Percentiles rank a stretch among this genome's conserved stretches.
phyloP scores from a whole-genome alignment of 2,329 filamentous ascomycete genomes.

The Neurospora sp. region DNA sequence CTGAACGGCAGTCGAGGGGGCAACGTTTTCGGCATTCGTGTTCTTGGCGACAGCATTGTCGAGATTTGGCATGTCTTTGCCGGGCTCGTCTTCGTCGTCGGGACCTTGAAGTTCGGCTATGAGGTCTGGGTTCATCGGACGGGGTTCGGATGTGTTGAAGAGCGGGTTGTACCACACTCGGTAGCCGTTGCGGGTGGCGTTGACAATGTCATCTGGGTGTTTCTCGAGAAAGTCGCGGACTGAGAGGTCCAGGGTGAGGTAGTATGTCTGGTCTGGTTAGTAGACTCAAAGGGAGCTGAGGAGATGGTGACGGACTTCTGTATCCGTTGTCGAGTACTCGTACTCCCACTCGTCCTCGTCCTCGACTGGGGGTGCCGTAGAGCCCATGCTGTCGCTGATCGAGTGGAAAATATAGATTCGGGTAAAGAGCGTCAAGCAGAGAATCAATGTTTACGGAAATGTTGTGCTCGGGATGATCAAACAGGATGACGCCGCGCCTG shows the following conservation, averaged over 20 bases:
- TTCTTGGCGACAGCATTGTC: conserved; percentile 6
- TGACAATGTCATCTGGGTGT: conserved; percentile 29
- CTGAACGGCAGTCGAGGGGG: background rate
- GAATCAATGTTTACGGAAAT: background rate
- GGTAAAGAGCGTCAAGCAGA: no score
- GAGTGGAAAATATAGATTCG: no score
- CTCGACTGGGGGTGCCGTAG: conserved; percentile 23
- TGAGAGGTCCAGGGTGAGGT: conserved; percentile 54
- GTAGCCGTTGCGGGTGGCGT: conserved; percentile 36
- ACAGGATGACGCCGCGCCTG: background rate
- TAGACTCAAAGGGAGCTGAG: background rate
- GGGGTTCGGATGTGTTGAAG: conserved; percentile 16
- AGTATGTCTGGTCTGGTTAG: conserved; percentile 43
- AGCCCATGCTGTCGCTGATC: background rate
- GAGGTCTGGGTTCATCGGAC: conserved; percentile 9
- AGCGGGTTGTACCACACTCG: conserved; percentile 27
- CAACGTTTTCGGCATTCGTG: background rate
- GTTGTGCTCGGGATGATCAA: background rate
- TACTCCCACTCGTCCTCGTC: conserved; percentile 58
- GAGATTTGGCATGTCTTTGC: conserved; percentile 26
- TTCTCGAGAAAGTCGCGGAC: conserved; percentile 45
- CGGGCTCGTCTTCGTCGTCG: conserved; percentile 22
- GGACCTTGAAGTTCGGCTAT: conserved; percentile 17
- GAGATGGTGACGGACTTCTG: conserved; percentile 34
- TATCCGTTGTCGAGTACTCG: conserved; percentile 55